These are phyloP conservation scores for Fonsecaea nubica DNA, from an alignment of 2,329 filamentous ascomycete species.

Conservation along the genomic window DNA sequence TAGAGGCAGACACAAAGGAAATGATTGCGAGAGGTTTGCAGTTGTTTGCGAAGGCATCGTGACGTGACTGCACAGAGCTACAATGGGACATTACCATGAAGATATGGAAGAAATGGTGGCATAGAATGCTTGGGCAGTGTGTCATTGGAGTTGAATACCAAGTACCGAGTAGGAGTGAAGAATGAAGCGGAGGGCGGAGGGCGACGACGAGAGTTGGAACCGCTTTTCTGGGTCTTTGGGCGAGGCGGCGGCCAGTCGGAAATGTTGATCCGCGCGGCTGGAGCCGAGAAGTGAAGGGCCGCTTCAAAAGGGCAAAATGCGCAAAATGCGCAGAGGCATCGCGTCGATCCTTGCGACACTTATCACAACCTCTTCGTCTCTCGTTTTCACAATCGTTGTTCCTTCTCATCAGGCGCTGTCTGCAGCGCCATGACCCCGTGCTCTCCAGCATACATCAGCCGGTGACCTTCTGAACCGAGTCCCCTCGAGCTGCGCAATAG, in stretches of 20 bases:
- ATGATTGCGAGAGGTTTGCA: conserved; percentile 48
- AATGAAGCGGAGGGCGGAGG: neutral
- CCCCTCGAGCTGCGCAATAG: neutral
- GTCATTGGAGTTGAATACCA: neutral
- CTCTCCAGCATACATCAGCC: neutral
- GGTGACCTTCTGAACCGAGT: neutral
- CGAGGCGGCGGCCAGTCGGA: conserved; percentile 10
- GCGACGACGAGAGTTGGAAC: neutral
- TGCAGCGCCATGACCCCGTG: neutral
- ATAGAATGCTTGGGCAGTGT: neutral
- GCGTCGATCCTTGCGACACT: neutral
- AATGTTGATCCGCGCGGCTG: conserved; percentile 10
- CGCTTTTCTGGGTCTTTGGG: neutral
- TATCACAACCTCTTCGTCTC: neutral
- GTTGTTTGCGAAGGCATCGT: conserved; percentile 54
- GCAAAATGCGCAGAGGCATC: neutral
- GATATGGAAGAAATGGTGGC: neutral
- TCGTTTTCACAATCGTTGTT: neutral
- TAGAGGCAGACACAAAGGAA: conserved; percentile 52
- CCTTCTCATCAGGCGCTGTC: neutral
- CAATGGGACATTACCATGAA: conserved; percentile 3
- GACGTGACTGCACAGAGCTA: conserved; percentile 11
- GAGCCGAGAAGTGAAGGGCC: conserved; percentile 7
- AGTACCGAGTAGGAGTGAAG: neutral
- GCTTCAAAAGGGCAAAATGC: neutral